Conservation (phyloP, 805 yeast species). For the Candida patagonica region DNA sequence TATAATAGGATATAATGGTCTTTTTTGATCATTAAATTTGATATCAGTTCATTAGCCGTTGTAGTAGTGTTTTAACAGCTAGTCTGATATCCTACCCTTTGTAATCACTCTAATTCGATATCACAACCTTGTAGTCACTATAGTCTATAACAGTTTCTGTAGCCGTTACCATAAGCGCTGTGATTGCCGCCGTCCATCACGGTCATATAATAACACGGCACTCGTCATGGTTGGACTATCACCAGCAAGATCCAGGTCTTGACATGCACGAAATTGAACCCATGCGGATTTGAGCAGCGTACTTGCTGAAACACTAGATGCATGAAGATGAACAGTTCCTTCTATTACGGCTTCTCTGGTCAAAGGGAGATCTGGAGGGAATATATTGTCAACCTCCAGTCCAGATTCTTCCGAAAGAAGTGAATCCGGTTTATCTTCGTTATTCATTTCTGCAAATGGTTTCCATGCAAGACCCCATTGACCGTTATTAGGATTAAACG, state of each 20-base stretch:
- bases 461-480: conserved; percentile 3
- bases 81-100: no score
- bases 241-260: conserved; percentile 1
- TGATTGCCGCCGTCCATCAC: not conserved
- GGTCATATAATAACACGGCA: not conserved
- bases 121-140: no score
- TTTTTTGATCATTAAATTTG: no score
- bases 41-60: no score
- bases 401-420: not conserved
- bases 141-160: no score
- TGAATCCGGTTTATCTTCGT: not conserved
- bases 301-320: not conserved
- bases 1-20: no score
- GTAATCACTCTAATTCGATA: no score
- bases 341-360: conserved; percentile 1
- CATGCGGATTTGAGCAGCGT: not conserved
- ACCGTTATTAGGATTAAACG: conserved; percentile 10
- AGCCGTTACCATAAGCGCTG: conserved; percentile 1
- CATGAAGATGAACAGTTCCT: not conserved
- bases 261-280: not conserved
- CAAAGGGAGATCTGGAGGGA: not conserved
- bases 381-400: not conserved
- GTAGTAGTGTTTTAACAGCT: no score
- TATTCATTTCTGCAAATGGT: not conserved
- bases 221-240: not conserved